phyloP scores from a whole-genome alignment of 768 basidiomycete genomes.

The Tulasnella sp. region DNA sequence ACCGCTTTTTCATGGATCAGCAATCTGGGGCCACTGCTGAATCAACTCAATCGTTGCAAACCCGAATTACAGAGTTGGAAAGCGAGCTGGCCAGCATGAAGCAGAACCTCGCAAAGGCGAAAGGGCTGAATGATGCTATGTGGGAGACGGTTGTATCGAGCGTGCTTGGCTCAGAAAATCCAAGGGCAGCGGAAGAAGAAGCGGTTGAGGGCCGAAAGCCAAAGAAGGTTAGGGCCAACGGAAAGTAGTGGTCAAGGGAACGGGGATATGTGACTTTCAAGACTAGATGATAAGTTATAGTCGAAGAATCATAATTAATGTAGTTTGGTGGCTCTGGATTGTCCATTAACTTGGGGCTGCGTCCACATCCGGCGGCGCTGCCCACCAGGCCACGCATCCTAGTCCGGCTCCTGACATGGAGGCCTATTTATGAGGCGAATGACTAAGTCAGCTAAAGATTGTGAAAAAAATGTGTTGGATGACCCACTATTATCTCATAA shows the following conservation, averaged over 20 bases:
- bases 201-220: neutral
- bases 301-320: neutral
- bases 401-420: conserved; percentile 81
- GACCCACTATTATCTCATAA: conserved; percentile 65
- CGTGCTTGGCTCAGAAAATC: conserved; percentile 40
- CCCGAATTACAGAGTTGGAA: conserved; percentile 65
- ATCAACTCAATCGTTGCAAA: conserved; percentile 41
- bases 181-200: neutral
- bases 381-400: conserved; percentile 42
- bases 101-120: conserved; percentile 74
- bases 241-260: neutral
- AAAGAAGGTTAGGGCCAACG: neutral
- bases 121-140: conserved; percentile 89
- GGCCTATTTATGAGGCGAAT: conserved; percentile 46
- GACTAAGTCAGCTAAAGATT: conserved; percentile 1
- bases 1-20: conserved; percentile 61
- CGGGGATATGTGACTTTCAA: neutral
- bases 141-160: conserved; percentile 81
- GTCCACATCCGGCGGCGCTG: neutral
- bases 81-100: conserved; percentile 62
- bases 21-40: conserved; percentile 32
- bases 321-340: neutral
- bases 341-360: neutral
- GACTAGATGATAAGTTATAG: neutral
- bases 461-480: conserved; percentile 6